A percentile compares a stretch with the other conserved stretches of the same genome.
These are phyloP conservation scores for Nothophytophthora sp. DNA, from an alignment of 352 stramenopile species.

Conservation along the genomic window DNA sequence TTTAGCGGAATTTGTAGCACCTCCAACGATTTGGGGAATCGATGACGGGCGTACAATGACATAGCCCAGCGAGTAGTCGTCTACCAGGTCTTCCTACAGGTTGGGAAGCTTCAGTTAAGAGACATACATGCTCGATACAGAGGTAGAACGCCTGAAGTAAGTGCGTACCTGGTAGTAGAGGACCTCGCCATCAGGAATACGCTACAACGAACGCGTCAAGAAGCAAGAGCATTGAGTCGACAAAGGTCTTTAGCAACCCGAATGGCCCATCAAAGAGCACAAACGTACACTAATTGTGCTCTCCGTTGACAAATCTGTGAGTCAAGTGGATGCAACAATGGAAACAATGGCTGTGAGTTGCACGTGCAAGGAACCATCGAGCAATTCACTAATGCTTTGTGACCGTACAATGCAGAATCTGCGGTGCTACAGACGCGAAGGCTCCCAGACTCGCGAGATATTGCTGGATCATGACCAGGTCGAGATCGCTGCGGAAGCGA, in stretches of 20 bases:
- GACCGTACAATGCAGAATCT: constrained; percentile 56
- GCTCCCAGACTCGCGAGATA: constrained; percentile 43
- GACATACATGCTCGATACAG: neutral
- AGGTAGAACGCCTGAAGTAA: neutral
- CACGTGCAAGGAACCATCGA: neutral
- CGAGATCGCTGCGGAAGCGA: constrained; percentile 58
- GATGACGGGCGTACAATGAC: constrained; percentile 37
- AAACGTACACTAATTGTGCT: constrained; percentile 40
- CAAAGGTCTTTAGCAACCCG: neutral
- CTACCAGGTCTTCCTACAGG: constrained; percentile 53
- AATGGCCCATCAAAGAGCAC: too few relatives aligned
- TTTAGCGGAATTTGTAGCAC: neutral
- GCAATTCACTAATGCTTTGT: neutral
- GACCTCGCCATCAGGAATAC: constrained; percentile 60
- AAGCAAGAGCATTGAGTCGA: neutral
- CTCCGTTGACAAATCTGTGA: constrained; percentile 60
- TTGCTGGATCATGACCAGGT: constrained; percentile 56
- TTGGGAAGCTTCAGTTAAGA: too few relatives aligned
- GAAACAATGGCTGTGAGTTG: neutral
- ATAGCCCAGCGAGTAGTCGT: constrained; percentile 34
- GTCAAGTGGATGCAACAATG: neutral
- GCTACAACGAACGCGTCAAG: constrained; percentile 20
- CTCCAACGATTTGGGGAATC: neutral
- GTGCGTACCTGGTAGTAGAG: constrained; percentile 57
- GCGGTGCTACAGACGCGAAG: constrained; percentile 35